Evolutionary conservation across 2,329 filamentous ascomycete genomes (phyloP).

Genomic region (Cadophora malorum): DNA sequence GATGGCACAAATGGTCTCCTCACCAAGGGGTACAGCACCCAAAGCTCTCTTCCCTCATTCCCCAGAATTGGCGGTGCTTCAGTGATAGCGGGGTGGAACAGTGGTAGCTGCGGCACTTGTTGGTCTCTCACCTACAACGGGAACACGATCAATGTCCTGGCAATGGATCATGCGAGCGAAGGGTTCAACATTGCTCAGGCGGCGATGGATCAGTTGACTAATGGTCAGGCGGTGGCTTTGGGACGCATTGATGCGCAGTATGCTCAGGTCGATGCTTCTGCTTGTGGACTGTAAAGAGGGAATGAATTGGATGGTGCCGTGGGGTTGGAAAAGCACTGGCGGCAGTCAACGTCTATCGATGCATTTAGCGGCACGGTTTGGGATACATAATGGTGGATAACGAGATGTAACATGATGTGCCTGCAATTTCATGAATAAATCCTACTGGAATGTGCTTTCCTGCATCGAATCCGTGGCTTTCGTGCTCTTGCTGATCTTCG

Average conservation of each 20-base stretch:
- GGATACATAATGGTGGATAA: too few relatives aligned
- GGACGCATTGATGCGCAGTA: constrained; percentile 60
- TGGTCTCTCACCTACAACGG: constrained; percentile 60
- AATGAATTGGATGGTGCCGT: too few relatives aligned
- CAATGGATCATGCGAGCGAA: constrained; percentile 56
- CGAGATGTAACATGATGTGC: too few relatives aligned
- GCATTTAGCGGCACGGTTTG: too few relatives aligned
- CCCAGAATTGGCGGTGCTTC: constrained; percentile 61
- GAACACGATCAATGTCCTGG: constrained; percentile 59
- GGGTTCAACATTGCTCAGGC: constrained; percentile 64
- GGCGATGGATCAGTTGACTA: constrained; percentile 63
- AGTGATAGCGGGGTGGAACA: constrained; percentile 61
- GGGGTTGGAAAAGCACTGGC: too few relatives aligned
- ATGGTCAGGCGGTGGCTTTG: constrained; percentile 54
- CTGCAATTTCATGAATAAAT: too few relatives aligned
- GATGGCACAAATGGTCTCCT: constrained; percentile 72
- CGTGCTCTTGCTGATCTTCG: too few relatives aligned
- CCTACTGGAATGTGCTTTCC: too few relatives aligned
- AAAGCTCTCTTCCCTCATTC: constrained; percentile 58
- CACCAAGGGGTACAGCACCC: constrained; percentile 58
- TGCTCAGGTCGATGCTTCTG: constrained; percentile 50
- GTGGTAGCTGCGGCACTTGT: constrained; percentile 62
- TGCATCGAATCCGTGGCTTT: too few relatives aligned
- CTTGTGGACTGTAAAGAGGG: constrained; percentile 51
- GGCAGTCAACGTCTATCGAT: too few relatives aligned